Evolutionary conservation across 2,329 filamentous ascomycete species (phyloP), one percentile per base, ranked within the genome.

Genomic region (Colletotrichum orchidophilum): DNA sequence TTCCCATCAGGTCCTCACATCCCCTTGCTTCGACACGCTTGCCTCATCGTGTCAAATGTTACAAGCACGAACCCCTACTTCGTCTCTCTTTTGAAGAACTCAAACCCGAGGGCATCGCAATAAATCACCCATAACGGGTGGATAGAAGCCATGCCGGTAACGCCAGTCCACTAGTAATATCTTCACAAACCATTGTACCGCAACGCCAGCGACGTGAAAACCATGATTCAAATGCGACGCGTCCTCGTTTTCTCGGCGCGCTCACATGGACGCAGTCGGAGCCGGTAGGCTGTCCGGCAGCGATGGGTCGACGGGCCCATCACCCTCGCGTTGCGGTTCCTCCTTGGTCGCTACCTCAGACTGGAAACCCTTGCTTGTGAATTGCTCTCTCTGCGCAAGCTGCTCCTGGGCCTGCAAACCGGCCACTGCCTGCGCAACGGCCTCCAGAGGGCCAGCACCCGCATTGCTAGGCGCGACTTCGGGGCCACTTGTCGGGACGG

Each of bases 251-350:
- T 26, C 18, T 5, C 5, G 52, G 13, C 62, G 26, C 42, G 2
- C 29, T 65, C 80, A 81, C 78, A 81, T 80, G 73, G 80, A 66
- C 73, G 73, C 73, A 53, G 71, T 73, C 49, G 73, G 71, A 74
- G 81, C 71, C 75, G 74, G 66, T 18, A 76, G 71, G 21, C 85
- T 83, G 2, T 81, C 75, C 73, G 86, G 85, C 68, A 90, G 77
- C 74, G 90, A 88, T 52, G 86, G 81, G 69, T 88, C 86, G 54
- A 89, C 86, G 39, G 39, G 39, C 62, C 90, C 88, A 21, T 89
- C 87, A 2, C 85, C 83, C 8, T 84, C 81, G 64, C 84, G 81
- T 21, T 58, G 67, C 42, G 81, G 80, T 7, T 86, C 83, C n/a
- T 87, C 83, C 9, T 83, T 81, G 8, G 74, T 46, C 3, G 18